phyloP scores from a whole-genome alignment of 768 basidiomycete species.

The Tylopilus vinaceipallidus region DNA sequence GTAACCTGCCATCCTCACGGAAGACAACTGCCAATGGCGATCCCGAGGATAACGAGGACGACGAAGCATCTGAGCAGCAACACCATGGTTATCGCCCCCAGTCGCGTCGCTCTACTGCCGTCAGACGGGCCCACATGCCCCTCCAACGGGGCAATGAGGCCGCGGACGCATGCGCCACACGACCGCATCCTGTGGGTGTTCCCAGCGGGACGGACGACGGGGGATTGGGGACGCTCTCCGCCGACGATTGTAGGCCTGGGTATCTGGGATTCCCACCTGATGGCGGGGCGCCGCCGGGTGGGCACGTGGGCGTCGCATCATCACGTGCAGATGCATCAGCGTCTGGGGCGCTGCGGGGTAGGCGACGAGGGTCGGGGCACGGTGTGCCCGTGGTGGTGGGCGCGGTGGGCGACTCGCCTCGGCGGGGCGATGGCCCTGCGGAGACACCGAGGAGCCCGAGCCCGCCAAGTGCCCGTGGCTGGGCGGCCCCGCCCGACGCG shows the following conservation, averaged over 20 bases:
- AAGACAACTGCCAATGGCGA: background rate
- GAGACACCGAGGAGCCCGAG: too few relatives aligned
- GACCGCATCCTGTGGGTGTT: too few relatives aligned
- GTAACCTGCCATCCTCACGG: background rate
- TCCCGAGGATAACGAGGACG: background rate
- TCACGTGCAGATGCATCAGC: too few relatives aligned
- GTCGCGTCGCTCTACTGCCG: background rate
- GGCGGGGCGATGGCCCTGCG: too few relatives aligned
- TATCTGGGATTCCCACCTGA: background rate
- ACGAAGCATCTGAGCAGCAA: background rate
- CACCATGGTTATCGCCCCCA: background rate
- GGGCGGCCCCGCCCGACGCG: too few relatives aligned
- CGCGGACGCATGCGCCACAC: too few relatives aligned
- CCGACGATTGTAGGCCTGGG: background rate
- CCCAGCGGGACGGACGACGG: background rate
- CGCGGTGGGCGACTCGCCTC: too few relatives aligned
- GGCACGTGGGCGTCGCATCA: background rate
- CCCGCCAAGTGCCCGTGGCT: too few relatives aligned
- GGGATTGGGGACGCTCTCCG: background rate
- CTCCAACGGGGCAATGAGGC: background rate
- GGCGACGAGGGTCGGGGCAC: background rate
- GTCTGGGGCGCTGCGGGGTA: background rate
- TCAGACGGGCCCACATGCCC: background rate
- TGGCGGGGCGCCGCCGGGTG: background rate
- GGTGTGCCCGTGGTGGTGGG: background rate